These are phyloP conservation scores for Diutina rugosa DNA, from an alignment of 1,139 yeast genomes.

Conservation along the genomic window DNA sequence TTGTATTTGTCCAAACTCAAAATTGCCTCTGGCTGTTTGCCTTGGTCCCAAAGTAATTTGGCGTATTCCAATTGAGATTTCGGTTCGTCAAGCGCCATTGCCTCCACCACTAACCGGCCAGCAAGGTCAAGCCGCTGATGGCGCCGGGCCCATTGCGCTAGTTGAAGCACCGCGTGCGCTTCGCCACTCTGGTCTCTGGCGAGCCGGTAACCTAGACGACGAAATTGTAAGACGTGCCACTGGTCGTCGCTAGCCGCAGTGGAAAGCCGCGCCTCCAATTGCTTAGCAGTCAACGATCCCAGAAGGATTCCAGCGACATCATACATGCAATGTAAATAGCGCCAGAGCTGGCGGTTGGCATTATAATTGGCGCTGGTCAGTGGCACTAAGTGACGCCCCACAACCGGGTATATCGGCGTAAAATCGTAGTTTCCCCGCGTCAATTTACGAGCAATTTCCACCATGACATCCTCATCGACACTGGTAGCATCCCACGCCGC, in stretches of 20 bases:
- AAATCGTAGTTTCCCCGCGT: not conserved
- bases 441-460: not conserved
- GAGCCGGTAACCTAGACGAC: not conserved
- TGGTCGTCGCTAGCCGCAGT: not conserved
- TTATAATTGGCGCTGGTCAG: not conserved
- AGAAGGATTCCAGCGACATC: not conserved
- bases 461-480: not conserved
- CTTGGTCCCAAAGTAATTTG: slow-evolving; percentile 79
- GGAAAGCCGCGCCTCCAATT: not conserved
- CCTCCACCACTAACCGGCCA: slow-evolving; percentile 57
- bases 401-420: not conserved
- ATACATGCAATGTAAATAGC: not conserved
- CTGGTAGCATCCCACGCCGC: not conserved
- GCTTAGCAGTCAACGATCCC: not conserved
- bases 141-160: slow-evolving; percentile 58
- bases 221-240: not conserved
- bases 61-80: slow-evolving; percentile 73
- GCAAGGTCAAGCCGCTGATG: slow-evolving; percentile 65
- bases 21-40: slow-evolving; percentile 79
- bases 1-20: slow-evolving; percentile 28
- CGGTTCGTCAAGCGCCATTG: slow-evolving; percentile 35
- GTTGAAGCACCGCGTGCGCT: slow-evolving; percentile 35
- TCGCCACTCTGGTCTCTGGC: not conserved
- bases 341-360: not conserved
- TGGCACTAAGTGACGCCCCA: not conserved